Base-by-base conservation (phyloP, 805 yeast species). In the Lipomyces spencermartinsiae region DNA sequence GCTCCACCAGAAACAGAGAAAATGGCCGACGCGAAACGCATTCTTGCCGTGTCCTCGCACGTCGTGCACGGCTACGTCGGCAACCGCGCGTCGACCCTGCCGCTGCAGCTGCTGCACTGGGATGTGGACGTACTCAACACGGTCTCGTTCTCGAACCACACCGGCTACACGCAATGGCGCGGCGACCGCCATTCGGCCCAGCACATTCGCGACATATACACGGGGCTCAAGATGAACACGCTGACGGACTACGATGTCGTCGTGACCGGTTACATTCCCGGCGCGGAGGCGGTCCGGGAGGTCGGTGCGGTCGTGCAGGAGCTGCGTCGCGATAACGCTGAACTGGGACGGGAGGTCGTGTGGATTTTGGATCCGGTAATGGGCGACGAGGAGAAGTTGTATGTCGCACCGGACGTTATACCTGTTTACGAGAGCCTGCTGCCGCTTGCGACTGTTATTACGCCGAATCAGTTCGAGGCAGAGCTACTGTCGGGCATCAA, bases 51-150 rank as follows among this genome's bases (percentile, higher is more conserved):
- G 9, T 94, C 92, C 73, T 92, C 97, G 2, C 98, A 95, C 78
- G 98, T 95, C 1, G 93, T 87, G 1, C 98, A 94, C 76, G 99
- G 99, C 1, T 90, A 92, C 74, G 99, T 95, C 1, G 99, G 99
- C 0, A 93, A 93, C 77, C 85, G 88, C 66, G 97, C 97, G 0
- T 91, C 95, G 0, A 90, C 94, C 1, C 91, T 95, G 76, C 97
- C 98, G 0, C 80, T 94, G 29, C 98, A 94, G 76, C 81, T 87
- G 55, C 82, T 86, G 58, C 96, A 95, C 0, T 94, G 98, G 97
- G 94, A 95, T 76, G 97, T 93, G 9, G 97, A 94, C 76, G 87
- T 87, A 29, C 82, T 95, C 64, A 92, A 94, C 78, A 92, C 97
- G 0, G 97, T 93, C 25, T 91, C 92, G 75, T 88, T 89, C 73